Evolutionary conservation across 805 yeast genomes (phyloP).

Genomic region (Wickerhamiella kurtzmanii): DNA sequence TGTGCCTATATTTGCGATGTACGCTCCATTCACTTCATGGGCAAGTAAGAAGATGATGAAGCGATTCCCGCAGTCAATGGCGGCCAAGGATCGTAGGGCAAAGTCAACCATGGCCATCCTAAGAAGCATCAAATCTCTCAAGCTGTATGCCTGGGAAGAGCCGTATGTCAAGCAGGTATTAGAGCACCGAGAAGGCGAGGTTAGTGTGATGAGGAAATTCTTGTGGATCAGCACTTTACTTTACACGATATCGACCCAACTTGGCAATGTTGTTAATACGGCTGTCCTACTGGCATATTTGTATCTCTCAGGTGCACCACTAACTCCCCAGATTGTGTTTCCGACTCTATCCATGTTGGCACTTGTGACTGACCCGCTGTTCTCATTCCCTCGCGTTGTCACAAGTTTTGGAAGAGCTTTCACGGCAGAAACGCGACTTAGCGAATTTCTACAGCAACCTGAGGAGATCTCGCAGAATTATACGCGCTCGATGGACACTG

Average conservation of each 20-base stretch:
- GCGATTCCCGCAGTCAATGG: conserved; percentile 71
- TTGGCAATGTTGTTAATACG: conserved; percentile 80
- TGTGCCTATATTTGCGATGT: conserved; percentile 53
- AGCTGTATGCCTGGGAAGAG: conserved; percentile 89
- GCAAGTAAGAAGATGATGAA: conserved; percentile 45
- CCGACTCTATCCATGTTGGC: conserved; percentile 47
- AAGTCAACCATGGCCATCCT: conserved; percentile 74
- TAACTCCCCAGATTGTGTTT: conserved; percentile 77
- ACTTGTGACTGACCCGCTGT: conserved; percentile 32
- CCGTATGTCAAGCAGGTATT: conserved; percentile 64
- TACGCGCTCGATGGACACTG: background rate
- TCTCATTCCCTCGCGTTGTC: conserved; percentile 11
- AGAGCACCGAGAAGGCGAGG: conserved; percentile 68
- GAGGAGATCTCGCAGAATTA: conserved; percentile 10
- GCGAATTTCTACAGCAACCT: conserved; percentile 12
- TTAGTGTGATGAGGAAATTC: conserved; percentile 52
- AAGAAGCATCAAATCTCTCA: conserved; percentile 79
- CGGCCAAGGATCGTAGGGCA: conserved; percentile 77
- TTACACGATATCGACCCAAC: conserved; percentile 37
- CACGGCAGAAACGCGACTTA: conserved; percentile 13
- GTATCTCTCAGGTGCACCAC: conserved; percentile 43
- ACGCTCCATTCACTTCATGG: conserved; percentile 63
- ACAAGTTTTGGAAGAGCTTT: conserved; percentile 10
- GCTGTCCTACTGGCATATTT: conserved; percentile 76
- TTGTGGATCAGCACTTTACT: conserved; percentile 38